phyloP scores from a whole-genome alignment of 2,329 filamentous ascomycete species.

The Ascochyta rabiei region DNA sequence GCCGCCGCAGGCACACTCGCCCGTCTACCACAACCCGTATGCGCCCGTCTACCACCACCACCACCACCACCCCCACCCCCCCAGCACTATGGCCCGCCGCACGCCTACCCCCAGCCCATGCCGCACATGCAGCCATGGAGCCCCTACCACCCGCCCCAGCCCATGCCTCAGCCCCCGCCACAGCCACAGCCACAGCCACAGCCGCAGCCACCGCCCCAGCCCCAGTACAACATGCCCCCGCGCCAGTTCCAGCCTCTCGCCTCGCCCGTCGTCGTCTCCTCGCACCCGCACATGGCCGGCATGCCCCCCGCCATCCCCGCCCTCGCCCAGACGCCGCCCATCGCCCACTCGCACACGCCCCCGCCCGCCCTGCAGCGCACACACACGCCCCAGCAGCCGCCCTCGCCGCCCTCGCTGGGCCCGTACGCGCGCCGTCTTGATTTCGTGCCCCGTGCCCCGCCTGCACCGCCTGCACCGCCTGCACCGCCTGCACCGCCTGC shows the following conservation, averaged over 20 bases:
- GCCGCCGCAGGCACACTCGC: constrained; percentile 46
- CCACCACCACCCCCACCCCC: constrained; percentile 40
- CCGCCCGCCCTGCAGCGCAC: constrained; percentile 33
- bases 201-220: constrained; percentile 45
- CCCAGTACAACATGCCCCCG: constrained; percentile 48
- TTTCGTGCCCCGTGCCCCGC: constrained; percentile 20
- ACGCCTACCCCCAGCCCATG: constrained; percentile 47
- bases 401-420: constrained; percentile 44
- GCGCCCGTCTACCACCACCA: constrained; percentile 29
- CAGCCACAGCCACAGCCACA: constrained; percentile 47
- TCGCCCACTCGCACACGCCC: constrained; percentile 45
- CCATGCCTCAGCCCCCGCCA: constrained; percentile 44
- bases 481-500: constrained; percentile 38
- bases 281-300: constrained; percentile 54
- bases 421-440: not conserved
- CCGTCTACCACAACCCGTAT: constrained; percentile 48
- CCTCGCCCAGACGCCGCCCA: constrained; percentile 45
- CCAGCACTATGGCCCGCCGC: constrained; percentile 50
- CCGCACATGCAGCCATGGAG: constrained; percentile 49
- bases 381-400: constrained; percentile 38
- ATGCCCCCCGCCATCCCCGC: constrained; percentile 53
- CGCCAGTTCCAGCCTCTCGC: constrained; percentile 47
- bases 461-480: constrained; percentile 40
- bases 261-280: constrained; percentile 56
- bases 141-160: constrained; percentile 48